Evolutionary conservation across 192 early-diverging fungal genomes (phyloP).

Genomic region (Backusella sp.): DNA sequence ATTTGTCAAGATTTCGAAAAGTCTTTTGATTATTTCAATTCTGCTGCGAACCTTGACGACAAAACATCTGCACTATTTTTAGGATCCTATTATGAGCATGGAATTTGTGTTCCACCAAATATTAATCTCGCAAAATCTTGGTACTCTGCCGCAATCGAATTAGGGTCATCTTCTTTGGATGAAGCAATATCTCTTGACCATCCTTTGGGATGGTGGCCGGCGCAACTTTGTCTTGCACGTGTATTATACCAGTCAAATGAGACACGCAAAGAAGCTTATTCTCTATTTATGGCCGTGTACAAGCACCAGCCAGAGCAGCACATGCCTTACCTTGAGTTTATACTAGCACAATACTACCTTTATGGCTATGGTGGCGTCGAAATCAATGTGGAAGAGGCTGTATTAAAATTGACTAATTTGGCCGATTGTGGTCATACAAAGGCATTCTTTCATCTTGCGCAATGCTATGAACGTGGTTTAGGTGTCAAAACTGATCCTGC

Average conservation of each 20-base stretch:
- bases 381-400: conserved; percentile 15
- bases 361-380: conserved; percentile 33
- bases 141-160: conserved; percentile 17
- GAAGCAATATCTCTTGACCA: not conserved
- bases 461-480: conserved; percentile 35
- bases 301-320: conserved; percentile 15
- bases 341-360: conserved; percentile 32
- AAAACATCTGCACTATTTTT: conserved; percentile 30
- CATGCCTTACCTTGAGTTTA: not conserved
- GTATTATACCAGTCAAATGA: conserved; percentile 21
- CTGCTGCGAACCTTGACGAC: conserved; percentile 28
- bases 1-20: conserved; percentile 28
- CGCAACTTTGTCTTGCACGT: conserved; percentile 31
- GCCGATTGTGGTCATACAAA: conserved; percentile 26
- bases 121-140: conserved; percentile 21
- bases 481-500: conserved; percentile 18
- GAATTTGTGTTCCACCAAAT: conserved; percentile 34
- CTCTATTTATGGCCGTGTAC: conserved; percentile 7
- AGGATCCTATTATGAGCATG: conserved; percentile 42
- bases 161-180: not conserved
- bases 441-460: conserved; percentile 29
- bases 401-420: conserved; percentile 16
- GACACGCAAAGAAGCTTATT: conserved; percentile 20
- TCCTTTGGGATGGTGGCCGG: conserved; percentile 22
- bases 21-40: conserved; percentile 30